Percentiles rank a stretch among this genome's conserved stretches.
phyloP scores from a whole-genome alignment of 345 rosid genomes.

The Populus pruinosa region DNA sequence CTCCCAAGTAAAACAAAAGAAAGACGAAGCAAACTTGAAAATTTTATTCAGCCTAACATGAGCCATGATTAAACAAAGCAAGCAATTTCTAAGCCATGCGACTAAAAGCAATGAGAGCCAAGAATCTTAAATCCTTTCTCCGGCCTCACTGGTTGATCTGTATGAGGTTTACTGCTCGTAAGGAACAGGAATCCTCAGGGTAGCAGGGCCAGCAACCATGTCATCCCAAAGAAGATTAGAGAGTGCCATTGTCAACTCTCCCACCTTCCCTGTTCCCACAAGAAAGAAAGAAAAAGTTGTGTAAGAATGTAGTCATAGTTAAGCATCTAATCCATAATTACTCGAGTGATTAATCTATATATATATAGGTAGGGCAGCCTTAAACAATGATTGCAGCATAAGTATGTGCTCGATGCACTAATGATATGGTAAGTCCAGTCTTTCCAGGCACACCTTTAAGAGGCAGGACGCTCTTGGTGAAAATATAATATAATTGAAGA shows the following conservation, averaged over 20 bases:
- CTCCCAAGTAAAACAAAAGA: too few relatives aligned
- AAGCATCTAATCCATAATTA: too few relatives aligned
- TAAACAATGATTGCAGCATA: too few relatives aligned
- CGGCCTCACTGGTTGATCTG: background rate
- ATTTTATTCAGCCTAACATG: conserved; percentile 4
- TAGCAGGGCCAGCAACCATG: conserved; percentile 54
- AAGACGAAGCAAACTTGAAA: background rate
- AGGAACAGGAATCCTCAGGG: conserved; percentile 41
- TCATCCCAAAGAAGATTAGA: conserved; percentile 68
- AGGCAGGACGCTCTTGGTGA: too few relatives aligned
- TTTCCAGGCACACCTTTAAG: too few relatives aligned
- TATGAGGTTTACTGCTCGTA: conserved; percentile 19
- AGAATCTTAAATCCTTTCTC: conserved; percentile 2
- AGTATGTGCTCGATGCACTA: too few relatives aligned
- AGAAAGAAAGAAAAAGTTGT: background rate
- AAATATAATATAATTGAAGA: too few relatives aligned
- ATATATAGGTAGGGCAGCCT: too few relatives aligned
- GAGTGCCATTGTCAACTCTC: conserved; percentile 62
- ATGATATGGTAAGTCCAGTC: too few relatives aligned
- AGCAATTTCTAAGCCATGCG: background rate
- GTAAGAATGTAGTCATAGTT: background rate
- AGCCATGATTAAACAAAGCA: background rate
- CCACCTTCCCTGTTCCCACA: conserved; percentile 49
- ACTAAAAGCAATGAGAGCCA: background rate
- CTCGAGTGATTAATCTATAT: too few relatives aligned